A percentile compares a stretch with the other conserved stretches of the same genome.
These are phyloP conservation scores for Yamadazyma epiphylla DNA, from an alignment of 1,139 yeast species.

Conservation along the genomic window DNA sequence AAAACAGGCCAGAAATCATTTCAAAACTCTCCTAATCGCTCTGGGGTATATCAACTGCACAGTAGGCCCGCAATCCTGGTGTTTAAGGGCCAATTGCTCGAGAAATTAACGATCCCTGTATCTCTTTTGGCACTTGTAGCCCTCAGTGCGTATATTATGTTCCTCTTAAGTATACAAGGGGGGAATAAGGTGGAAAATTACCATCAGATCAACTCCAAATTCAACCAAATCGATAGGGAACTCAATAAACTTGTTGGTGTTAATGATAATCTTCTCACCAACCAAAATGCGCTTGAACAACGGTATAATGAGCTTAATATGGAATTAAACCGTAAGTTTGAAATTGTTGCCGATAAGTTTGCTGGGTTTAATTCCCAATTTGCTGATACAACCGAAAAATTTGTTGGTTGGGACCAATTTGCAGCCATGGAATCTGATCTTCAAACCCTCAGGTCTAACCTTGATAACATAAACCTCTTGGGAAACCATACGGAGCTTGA, in stretches of 20 bases:
- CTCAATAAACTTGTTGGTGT: slow-evolving; percentile 15
- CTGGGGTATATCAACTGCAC: too few relatives aligned
- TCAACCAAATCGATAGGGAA: slow-evolving; percentile 14
- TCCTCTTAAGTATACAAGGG: too few relatives aligned
- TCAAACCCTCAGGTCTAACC: slow-evolving; percentile 6
- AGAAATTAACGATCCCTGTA: too few relatives aligned
- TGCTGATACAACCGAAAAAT: slow-evolving; percentile 10
- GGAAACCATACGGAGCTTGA: slow-evolving; percentile 13
- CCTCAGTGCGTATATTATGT: too few relatives aligned
- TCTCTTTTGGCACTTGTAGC: too few relatives aligned
- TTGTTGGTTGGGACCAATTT: slow-evolving; percentile 9
- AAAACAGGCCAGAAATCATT: too few relatives aligned
- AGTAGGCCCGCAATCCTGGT: too few relatives aligned
- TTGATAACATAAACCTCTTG: slow-evolving; percentile 5
- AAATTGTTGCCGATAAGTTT: slow-evolving; percentile 15
- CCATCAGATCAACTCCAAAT: too few relatives aligned
- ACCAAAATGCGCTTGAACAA: slow-evolving; percentile 8
- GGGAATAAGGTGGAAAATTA: too few relatives aligned
- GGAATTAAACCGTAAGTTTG: slow-evolving; percentile 16
- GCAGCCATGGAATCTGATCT: slow-evolving; percentile 7
- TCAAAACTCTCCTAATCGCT: neutral
- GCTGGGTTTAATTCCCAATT: slow-evolving; percentile 14
- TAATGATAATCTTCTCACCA: slow-evolving; percentile 8
- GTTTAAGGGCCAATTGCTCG: too few relatives aligned
- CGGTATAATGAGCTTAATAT: slow-evolving; percentile 13